Conservation (phyloP, 2,329 filamentous ascomycete genomes). For the Aspergillus niger region DNA sequence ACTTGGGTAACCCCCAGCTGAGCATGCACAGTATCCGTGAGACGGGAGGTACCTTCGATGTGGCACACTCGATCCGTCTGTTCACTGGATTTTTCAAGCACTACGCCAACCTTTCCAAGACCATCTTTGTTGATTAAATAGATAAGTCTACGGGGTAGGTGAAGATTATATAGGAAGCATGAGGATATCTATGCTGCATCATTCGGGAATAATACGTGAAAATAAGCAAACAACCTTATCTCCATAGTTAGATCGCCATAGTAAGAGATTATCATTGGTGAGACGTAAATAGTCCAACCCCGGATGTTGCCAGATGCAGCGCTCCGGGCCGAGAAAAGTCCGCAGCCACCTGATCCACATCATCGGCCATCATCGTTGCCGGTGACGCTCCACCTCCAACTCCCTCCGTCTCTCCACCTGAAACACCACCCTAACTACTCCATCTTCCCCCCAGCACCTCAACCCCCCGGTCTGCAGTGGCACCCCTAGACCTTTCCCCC, state of each 20-base stretch:
- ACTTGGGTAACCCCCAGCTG: slow-evolving; percentile 90
- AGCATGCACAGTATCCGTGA: slow-evolving; percentile 98
- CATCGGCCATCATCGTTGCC: slow-evolving; percentile 3
- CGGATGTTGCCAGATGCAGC: neutral
- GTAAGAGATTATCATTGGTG: neutral
- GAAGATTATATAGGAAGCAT: neutral
- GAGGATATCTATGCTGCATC: neutral
- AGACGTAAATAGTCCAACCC: neutral
- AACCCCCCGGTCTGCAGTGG: slow-evolving; percentile 2
- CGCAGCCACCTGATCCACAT: slow-evolving; percentile 11
- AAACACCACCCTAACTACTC: slow-evolving; percentile 3
- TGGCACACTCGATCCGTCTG: slow-evolving; percentile 79
- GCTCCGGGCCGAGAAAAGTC: slow-evolving; percentile 26
- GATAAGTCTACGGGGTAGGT: neutral
- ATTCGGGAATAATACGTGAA: too few species aligned
- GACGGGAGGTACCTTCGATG: slow-evolving; percentile 84
- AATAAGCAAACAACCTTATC: too few species aligned
- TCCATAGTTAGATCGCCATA: too few species aligned
- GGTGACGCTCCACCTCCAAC: neutral
- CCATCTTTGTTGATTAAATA: slow-evolving; percentile 75
- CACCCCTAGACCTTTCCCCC: neutral
- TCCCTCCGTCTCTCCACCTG: neutral
- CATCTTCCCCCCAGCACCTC: neutral
- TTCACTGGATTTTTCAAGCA: slow-evolving; percentile 86
- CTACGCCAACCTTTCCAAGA: slow-evolving; percentile 79